Evolutionary conservation across 495 filamentous ascomycete genomes (phyloP).

Genomic region (Penicillium argentinense): DNA sequence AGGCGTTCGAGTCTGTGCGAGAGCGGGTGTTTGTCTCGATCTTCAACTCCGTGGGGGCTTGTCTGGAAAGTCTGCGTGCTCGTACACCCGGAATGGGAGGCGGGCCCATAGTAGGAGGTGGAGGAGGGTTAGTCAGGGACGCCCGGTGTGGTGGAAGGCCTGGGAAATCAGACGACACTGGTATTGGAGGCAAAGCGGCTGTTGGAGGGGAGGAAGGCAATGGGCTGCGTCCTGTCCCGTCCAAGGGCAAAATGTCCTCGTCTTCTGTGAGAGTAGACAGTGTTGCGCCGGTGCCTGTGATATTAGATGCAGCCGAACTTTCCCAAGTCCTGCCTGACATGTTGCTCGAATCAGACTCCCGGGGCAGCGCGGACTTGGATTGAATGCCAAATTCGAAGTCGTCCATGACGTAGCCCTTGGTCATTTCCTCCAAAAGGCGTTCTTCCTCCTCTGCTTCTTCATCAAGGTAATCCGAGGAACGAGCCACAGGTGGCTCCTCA

Average conservation of each 20-base stretch:
- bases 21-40: conserved; percentile 73
- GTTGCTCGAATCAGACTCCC: conserved; percentile 86
- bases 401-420: conserved; percentile 80
- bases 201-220: conserved; percentile 29
- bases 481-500: conserved; percentile 29
- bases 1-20: conserved; percentile 37
- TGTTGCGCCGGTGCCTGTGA: conserved; percentile 68
- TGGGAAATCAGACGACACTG: conserved; percentile 25
- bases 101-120: conserved; percentile 32
- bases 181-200: conserved; percentile 31
- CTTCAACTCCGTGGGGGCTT: conserved; percentile 76
- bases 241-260: conserved; percentile 33
- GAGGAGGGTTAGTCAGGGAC: conserved; percentile 32
- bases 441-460: conserved; percentile 92
- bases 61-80: conserved; percentile 77
- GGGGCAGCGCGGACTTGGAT: conserved; percentile 73
- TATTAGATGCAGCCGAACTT: conserved; percentile 78
- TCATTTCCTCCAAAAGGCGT: conserved; percentile 89
- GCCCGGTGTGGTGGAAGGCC: conserved; percentile 17
- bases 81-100: conserved; percentile 62
- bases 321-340: conserved; percentile 84
- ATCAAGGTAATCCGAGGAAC: conserved; percentile 53
- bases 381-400: conserved; percentile 79
- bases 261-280: conserved; percentile 79
- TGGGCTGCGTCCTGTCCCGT: conserved; percentile 27